Conservation (phyloP, 495 filamentous ascomycete genomes). For the Lasiosphaeria ovina region DNA sequence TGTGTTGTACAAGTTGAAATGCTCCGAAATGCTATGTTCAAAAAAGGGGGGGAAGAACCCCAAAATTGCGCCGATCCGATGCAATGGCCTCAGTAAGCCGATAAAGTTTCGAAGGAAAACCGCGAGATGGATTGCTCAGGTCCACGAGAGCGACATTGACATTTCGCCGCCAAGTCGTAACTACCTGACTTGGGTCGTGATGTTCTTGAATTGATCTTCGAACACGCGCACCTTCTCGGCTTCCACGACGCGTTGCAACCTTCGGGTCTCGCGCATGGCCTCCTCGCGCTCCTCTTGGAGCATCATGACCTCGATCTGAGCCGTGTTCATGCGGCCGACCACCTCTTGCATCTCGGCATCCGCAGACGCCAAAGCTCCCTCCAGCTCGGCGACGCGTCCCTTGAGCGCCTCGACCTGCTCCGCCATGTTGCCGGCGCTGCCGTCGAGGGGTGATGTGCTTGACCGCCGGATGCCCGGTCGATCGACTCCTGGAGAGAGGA, state of each 20-base stretch:
- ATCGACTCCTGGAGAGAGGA: conserved; percentile 13
- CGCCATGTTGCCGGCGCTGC: conserved; percentile 48
- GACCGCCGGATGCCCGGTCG: conserved; percentile 33
- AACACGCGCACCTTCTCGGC: conserved; percentile 47
- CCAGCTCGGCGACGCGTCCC: conserved; percentile 63
- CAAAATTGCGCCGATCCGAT: conserved; percentile 12
- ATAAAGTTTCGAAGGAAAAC: background rate
- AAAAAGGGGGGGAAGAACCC: background rate
- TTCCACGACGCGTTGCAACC: conserved; percentile 59
- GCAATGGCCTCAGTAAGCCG: background rate
- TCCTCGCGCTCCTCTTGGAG: conserved; percentile 90
- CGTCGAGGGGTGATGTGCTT: conserved; percentile 37
- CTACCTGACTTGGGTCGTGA: conserved; percentile 26
- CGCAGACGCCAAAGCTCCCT: conserved; percentile 75
- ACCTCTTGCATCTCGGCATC: conserved; percentile 95
- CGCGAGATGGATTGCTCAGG: background rate
- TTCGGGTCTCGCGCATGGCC: conserved; percentile 77
- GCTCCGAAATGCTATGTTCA: conserved; percentile 13
- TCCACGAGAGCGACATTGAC: background rate
- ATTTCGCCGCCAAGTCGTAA: conserved; percentile 1
- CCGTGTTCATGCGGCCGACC: conserved; percentile 84
- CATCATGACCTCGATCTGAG: conserved; percentile 90
- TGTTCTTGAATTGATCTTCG: conserved; percentile 42
- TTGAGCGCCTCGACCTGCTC: conserved; percentile 72
- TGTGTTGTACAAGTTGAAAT: conserved; percentile 1